phyloP scores from a whole-genome alignment of 805 yeast genomes.

The Teunomyces tritomae region DNA sequence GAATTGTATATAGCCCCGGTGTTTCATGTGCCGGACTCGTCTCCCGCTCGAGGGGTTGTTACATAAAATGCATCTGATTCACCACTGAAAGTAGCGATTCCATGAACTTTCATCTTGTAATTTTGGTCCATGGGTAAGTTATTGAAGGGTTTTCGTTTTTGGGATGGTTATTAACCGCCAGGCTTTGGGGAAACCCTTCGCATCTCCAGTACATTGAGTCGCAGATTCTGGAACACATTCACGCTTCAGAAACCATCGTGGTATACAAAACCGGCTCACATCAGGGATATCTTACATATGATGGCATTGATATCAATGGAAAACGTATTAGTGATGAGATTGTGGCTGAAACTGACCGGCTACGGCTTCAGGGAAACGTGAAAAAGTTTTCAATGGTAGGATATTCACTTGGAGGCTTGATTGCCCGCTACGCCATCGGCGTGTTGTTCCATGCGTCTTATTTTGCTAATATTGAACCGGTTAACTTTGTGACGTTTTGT shows the following conservation, averaged over 20 bases:
- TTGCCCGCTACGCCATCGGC: constrained; percentile 80
- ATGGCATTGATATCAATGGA: constrained; percentile 86
- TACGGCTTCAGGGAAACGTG: constrained; percentile 35
- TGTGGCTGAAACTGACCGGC: constrained; percentile 16
- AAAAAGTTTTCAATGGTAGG: constrained; percentile 77
- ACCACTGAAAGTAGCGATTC: too few species aligned
- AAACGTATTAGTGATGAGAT: constrained; percentile 71
- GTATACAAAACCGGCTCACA: constrained; percentile 59
- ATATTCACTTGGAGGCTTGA: constrained; percentile 86
- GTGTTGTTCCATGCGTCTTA: constrained; percentile 51
- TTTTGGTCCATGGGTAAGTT: constrained; percentile 66
- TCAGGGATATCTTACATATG: constrained; percentile 75
- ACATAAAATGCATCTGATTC: too few species aligned
- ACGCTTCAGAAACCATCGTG: constrained; percentile 22
- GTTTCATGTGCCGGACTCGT: background rate
- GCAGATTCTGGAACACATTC: constrained; percentile 37
- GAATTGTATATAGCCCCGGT: too few species aligned
- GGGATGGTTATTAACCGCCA: constrained; percentile 7
- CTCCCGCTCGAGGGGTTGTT: too few species aligned
- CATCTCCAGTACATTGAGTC: constrained; percentile 64
- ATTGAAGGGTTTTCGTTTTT: constrained; percentile 7
- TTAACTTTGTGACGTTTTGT: constrained; percentile 51
- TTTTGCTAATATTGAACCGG: constrained; percentile 55
- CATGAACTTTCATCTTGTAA: constrained; percentile 53
- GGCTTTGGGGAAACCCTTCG: constrained; percentile 70